phyloP scores from a whole-genome alignment of 139 green algal genomes.

The Tetraselmis chui region DNA sequence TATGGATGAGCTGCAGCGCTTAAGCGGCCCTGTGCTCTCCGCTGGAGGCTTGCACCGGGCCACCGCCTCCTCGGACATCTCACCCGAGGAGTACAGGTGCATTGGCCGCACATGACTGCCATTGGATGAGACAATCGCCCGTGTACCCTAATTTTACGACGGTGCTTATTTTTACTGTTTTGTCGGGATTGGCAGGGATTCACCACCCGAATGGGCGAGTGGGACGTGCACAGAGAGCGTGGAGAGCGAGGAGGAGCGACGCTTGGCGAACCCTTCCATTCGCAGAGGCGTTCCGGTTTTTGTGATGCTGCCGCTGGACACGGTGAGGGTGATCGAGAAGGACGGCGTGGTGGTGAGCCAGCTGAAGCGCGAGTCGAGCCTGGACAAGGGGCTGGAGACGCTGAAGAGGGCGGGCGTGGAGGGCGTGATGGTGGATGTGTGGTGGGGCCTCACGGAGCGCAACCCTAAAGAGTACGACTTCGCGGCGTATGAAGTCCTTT shows the following conservation, averaged over 20 bases:
- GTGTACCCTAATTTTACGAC: too few species aligned
- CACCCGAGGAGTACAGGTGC: neutral
- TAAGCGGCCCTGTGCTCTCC: neutral
- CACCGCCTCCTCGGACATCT: neutral
- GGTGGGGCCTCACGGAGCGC: slow-evolving; percentile 69
- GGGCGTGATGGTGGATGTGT: slow-evolving; percentile 90
- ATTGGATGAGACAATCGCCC: neutral
- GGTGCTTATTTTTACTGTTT: neutral
- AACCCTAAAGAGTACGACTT: slow-evolving; percentile 67
- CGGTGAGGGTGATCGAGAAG: slow-evolving; percentile 86
- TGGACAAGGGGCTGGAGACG: slow-evolving; percentile 74
- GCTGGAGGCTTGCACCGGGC: neutral
- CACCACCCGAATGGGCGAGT: neutral
- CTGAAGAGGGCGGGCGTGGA: slow-evolving; percentile 76
- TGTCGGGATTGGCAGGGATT: neutral
- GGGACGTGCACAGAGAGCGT: neutral
- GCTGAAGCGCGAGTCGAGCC: slow-evolving; percentile 73
- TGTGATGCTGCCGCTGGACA: slow-evolving; percentile 98
- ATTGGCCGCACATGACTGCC: too few species aligned
- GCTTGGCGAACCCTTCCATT: neutral
- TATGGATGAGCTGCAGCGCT: neutral
- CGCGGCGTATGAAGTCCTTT: slow-evolving; percentile 63
- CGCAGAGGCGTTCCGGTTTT: slow-evolving; percentile 64
- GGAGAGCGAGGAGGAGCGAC: neutral
- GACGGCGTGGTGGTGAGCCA: slow-evolving; percentile 33